phyloP scores from a whole-genome alignment of 1,139 yeast species.

The Yamadazyma spencermartinsiae region DNA sequence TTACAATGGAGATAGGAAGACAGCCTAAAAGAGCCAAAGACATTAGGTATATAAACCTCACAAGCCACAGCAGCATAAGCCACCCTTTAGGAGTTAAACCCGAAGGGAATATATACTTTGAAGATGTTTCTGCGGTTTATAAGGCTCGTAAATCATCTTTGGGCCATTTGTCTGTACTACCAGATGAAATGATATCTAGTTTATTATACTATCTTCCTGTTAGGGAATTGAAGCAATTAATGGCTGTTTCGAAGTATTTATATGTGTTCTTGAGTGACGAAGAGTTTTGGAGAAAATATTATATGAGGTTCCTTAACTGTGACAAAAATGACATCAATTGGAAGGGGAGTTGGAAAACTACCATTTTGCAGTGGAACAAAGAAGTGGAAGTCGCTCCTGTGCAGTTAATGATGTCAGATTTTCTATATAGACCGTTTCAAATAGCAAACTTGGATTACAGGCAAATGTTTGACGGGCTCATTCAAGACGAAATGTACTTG shows the following conservation, averaged over 20 bases:
- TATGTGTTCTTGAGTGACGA: conserved; percentile 75
- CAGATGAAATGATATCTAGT: conserved; percentile 60
- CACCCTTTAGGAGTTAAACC: conserved; percentile 82
- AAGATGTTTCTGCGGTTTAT: conserved; percentile 18
- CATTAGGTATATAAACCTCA: conserved; percentile 23
- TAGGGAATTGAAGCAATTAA: conserved; percentile 46
- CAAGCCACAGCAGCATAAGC: conserved; percentile 19
- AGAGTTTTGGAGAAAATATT: conserved; percentile 72
- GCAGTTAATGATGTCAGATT: conserved; percentile 45
- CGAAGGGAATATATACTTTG: conserved; percentile 55
- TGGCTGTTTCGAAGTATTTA: conserved; percentile 62
- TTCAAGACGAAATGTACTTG: conserved; percentile 43
- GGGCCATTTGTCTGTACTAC: conserved; percentile 53
- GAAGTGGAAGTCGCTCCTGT: conserved; percentile 27
- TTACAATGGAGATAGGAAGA: conserved; percentile 9
- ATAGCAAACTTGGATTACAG: conserved; percentile 69
- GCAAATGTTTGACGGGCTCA: conserved; percentile 45
- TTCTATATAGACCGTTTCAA: conserved; percentile 75
- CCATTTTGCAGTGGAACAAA: conserved; percentile 47
- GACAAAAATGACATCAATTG: conserved; percentile 36
- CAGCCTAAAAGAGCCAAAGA: conserved; percentile 17
- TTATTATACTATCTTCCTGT: conserved; percentile 48
- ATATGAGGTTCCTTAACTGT: conserved; percentile 25
- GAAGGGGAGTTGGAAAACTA: conserved; percentile 79
- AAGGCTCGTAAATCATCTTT: conserved; percentile 32